Evolutionary conservation across 164 flowering plant species (phyloP).

Genomic region (grape (Vitis vinifera)): ASM3070453v1 NC_081810.1:20478001-20478500

Average conservation of each 20-base stretch:
- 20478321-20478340: constrained; percentile 26
- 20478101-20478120: constrained; percentile 14
- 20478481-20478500: neutral
- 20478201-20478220: constrained; percentile 59
- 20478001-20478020: constrained; percentile 75
- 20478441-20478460: neutral
- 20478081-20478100: constrained; percentile 14
- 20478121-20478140: constrained; percentile 8
- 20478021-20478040: constrained; percentile 62
- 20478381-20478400: constrained; percentile 25
- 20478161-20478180: constrained; percentile 12
- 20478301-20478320: constrained; percentile 41
- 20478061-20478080: constrained; percentile 17
- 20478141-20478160: constrained; percentile 6
- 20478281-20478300: constrained; percentile 68
- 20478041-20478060: constrained; percentile 44
- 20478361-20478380: constrained; percentile 12
- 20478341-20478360: constrained; percentile 42
- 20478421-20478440: constrained; percentile 25
- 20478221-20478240: constrained; percentile 72
- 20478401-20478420: constrained; percentile 24
- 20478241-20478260: constrained; percentile 69
- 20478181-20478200: constrained; percentile 51
- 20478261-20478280: constrained; percentile 60
- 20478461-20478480: no score